Evolutionary conservation across 177 flowering plant genomes (phyloP).

Genomic region (Vitis hybrid): DNA sequence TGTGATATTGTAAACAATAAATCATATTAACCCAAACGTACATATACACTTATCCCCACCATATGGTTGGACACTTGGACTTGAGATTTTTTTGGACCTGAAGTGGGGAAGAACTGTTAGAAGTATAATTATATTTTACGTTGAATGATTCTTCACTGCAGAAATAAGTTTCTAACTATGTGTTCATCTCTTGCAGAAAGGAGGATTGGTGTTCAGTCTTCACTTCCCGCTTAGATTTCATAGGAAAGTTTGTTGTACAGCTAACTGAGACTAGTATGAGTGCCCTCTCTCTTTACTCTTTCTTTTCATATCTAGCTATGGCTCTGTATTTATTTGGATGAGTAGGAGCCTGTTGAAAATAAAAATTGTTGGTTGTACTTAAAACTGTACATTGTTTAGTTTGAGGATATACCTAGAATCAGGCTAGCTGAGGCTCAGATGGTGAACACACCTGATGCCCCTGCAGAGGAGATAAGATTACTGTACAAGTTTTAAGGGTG

Average conservation of each 20-base stretch:
- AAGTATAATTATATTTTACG: neutral
- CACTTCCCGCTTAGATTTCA: conserved; percentile 40
- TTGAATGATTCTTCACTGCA: neutral
- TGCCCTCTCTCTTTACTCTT: conserved; percentile 24
- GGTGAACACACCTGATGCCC: conserved; percentile 49
- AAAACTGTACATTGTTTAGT: conserved; percentile 71
- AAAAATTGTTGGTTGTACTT: conserved; percentile 53
- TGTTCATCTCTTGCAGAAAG: conserved; percentile 54
- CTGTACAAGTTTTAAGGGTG: conserved; percentile 56
- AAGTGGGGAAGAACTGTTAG: neutral
- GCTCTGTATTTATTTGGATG: conserved; percentile 34
- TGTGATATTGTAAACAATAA: no score
- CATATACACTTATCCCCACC: no score
- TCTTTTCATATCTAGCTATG: conserved; percentile 25
- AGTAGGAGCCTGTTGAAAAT: conserved; percentile 42
- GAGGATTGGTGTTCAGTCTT: conserved; percentile 63
- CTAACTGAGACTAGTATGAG: conserved; percentile 68
- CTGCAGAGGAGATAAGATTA: conserved; percentile 45
- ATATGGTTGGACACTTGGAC: neutral
- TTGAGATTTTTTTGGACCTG: neutral
- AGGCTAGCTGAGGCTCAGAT: conserved; percentile 60
- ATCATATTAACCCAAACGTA: no score
- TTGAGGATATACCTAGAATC: conserved; percentile 65
- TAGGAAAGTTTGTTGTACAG: conserved; percentile 73
- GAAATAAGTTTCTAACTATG: neutral